A percentile compares a stretch with the other conserved stretches of the same genome.
Evolutionary conservation across 345 rosid genomes (phyloP).

Genomic region (Lagerstroemia speciosa): DNA sequence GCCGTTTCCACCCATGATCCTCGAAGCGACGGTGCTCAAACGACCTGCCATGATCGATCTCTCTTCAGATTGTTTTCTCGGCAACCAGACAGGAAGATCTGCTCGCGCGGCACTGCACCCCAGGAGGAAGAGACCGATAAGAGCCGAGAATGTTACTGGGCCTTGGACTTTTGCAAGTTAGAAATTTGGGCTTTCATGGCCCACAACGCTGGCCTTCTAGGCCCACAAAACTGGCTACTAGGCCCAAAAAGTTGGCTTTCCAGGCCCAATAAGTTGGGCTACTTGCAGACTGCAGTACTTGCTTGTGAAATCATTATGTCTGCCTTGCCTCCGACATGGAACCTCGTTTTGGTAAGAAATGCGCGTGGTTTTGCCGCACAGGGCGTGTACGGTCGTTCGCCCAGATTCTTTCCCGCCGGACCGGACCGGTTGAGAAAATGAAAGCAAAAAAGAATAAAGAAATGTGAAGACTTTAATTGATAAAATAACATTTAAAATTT

Average conservation of each 20-base stretch:
- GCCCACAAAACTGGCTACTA: too few relatives aligned
- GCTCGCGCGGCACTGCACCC: background rate
- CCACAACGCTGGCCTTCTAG: too few relatives aligned
- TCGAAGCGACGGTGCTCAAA: conserved; percentile 63
- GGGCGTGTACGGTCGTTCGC: background rate
- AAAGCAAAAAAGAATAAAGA: too few relatives aligned
- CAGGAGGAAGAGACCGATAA: background rate
- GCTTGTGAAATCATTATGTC: background rate
- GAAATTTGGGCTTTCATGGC: too few relatives aligned
- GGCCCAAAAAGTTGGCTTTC: background rate
- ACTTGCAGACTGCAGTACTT: too few relatives aligned
- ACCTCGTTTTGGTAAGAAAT: background rate
- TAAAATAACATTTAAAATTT: too few relatives aligned
- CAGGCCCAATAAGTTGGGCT: too few relatives aligned
- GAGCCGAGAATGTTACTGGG: background rate
- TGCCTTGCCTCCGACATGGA: background rate
- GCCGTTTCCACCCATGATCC: conserved; percentile 88
- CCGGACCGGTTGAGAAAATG: too few relatives aligned
- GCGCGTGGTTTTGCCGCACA: background rate
- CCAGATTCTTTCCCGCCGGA: too few relatives aligned
- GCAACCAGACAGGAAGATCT: background rate
- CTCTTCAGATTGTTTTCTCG: background rate
- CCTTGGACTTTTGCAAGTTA: too few relatives aligned
- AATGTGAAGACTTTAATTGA: too few relatives aligned
- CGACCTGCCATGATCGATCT: conserved; percentile 59